These are phyloP conservation scores for Fusarium sp. DNA, from an alignment of 2,329 filamentous ascomycete species.

Conservation along the genomic window DNA sequence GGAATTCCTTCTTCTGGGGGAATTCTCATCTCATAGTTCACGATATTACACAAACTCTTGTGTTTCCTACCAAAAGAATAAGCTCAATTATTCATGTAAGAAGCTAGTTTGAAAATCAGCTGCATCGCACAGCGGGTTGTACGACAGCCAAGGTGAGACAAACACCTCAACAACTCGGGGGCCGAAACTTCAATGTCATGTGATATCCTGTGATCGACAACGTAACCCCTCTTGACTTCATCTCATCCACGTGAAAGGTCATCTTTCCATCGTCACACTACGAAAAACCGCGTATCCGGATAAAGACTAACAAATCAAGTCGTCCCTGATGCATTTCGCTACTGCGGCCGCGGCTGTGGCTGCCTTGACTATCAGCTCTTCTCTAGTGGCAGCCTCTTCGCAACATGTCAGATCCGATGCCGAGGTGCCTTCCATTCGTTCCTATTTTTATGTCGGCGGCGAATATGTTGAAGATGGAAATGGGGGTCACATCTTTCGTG, in stretches of 20 bases:
- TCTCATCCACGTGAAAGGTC: not conserved
- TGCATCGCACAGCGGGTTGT: not conserved
- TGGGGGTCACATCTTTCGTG: conserved; percentile 35
- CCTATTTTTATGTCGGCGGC: conserved; percentile 37
- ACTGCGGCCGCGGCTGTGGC: conserved; percentile 5
- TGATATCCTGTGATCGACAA: not conserved
- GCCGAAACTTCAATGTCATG: not conserved
- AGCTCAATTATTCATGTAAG: not conserved
- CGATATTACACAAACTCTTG: not conserved
- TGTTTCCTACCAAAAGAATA: not conserved
- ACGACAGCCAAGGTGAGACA: not conserved
- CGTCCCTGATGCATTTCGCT: conserved; percentile 18
- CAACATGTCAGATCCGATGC: not conserved
- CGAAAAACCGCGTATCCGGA: not conserved
- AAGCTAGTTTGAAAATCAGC: not conserved
- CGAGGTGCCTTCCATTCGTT: conserved; percentile 31
- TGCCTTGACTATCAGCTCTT: conserved; percentile 3
- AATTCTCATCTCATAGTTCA: not conserved
- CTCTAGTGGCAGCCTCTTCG: not conserved
- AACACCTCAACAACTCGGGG: not conserved
- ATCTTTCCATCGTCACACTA: not conserved
- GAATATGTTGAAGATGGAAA: conserved; percentile 36
- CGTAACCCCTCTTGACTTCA: not conserved
- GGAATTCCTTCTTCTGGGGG: not conserved
- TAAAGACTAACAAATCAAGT: not conserved